Percentiles rank a stretch among this genome's conserved stretches.
Conservation (phyloP, 176 grass and related monocot genomes). For the Guadua angustifolia region DNA sequence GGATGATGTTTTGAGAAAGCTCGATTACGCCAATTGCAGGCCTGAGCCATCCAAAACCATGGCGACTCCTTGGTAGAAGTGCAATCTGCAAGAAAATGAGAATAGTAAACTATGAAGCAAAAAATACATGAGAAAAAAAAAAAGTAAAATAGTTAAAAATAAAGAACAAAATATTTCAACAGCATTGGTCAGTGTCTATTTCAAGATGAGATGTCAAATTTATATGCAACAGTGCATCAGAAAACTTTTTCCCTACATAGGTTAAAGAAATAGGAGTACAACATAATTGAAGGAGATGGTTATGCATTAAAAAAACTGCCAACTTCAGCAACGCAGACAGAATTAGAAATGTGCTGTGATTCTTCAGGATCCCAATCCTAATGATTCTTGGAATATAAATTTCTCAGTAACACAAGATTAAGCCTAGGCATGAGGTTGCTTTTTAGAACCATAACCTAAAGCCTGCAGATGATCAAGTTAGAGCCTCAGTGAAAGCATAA, state of each 20-base stretch:
- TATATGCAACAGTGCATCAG: background rate
- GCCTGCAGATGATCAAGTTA: background rate
- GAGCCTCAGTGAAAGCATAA: background rate
- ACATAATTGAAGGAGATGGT: background rate
- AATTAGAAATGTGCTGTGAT: background rate
- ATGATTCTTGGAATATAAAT: background rate
- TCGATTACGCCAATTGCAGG: constrained; percentile 91
- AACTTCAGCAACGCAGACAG: background rate
- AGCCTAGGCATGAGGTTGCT: background rate
- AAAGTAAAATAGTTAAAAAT: background rate
- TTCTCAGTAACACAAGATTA: constrained; percentile 2
- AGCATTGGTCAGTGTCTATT: background rate
- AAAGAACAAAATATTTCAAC: background rate
- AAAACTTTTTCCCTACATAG: background rate
- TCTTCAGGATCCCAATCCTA: constrained; percentile 3
- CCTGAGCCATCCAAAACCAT: constrained; percentile 67
- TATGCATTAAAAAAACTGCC: background rate
- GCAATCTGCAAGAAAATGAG: constrained; percentile 69
- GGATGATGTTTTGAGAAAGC: constrained; percentile 97
- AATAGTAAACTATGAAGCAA: background rate
- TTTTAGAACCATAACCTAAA: background rate
- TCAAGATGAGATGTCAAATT: background rate
- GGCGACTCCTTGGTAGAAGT: constrained; percentile 72
- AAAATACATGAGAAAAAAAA: background rate
- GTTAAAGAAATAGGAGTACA: background rate